Evolutionary conservation across 495 filamentous ascomycete genomes (phyloP), one percentile per base, ranked within the genome.

Genomic region (Hapsidospora chrysogenum): DNA sequence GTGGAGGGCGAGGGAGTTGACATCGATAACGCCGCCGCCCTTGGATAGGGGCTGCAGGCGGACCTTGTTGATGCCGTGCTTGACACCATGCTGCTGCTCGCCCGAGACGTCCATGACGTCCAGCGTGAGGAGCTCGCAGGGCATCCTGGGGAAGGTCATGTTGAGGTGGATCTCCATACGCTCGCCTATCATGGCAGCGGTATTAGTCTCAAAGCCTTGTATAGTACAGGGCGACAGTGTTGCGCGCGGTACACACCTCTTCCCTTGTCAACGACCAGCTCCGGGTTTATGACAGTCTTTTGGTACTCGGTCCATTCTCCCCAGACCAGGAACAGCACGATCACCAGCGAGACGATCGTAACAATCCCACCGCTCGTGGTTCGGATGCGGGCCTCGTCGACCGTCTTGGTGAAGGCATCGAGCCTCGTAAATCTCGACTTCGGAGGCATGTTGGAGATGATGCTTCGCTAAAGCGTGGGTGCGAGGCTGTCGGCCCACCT

Each of bases 81-180:
- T 73, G 36, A 97, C 80, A 28, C 89, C 92, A 33, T 78, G 76
- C 51, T 97, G 89, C 50, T 94, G 79, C 53, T 97, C 89, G 28
- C 89, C 89, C 10, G 82, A 92, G 9, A 97, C 86, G 56, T 97
- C 89, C 89, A 97, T 96, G 25, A 97, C 87, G 51, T 97, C 89
- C 43, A 97, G 74, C 11, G 89, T 95, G 34, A 96, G 60, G 31
- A 97, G 75, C 56, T 96, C 86, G 61, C 89, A 97, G 21, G 89
- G 89, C 20, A 97, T 64, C 21, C 76, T 76, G 4, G 92, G 89
- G 56, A 97, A 97, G 14, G 82, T 87, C 43, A 97, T 82, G 64
- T 97, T 97, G 61, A 97, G 69, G 54, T 93, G 85, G 41, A 97
- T 97, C 47, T 96, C 89, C 83, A 97, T 94, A 53, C 85, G 79